Percentiles rank a stretch among this genome's conserved stretches.
These are phyloP conservation scores for Phytophthora hibernalis DNA, from an alignment of 352 stramenopile species.

Conservation along the genomic window DNA sequence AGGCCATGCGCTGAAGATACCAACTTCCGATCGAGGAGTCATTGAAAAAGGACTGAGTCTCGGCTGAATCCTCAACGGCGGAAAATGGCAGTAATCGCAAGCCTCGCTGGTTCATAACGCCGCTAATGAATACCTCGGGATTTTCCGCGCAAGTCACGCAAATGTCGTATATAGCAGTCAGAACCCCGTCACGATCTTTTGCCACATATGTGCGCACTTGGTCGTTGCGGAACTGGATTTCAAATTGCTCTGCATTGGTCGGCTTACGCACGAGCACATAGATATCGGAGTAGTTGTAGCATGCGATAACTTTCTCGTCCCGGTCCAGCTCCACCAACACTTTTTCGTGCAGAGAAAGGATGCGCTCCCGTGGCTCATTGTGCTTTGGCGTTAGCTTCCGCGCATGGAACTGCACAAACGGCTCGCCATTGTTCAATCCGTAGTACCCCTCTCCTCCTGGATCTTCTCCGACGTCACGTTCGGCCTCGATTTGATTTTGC, in stretches of 20 bases:
- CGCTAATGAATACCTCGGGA: constrained; percentile 75
- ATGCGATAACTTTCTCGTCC: constrained; percentile 59
- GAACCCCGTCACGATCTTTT: constrained; percentile 72
- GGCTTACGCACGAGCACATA: constrained; percentile 72
- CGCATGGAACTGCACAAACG: constrained; percentile 78
- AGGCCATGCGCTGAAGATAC: constrained; percentile 82
- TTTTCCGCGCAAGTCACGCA: constrained; percentile 82
- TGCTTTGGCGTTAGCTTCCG: constrained; percentile 79
- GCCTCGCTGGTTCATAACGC: constrained; percentile 71
- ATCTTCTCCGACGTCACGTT: constrained; percentile 52
- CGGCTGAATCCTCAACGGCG: constrained; percentile 65
- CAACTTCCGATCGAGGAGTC: constrained; percentile 80
- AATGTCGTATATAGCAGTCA: constrained; percentile 83
- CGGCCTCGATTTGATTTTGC: constrained; percentile 47
- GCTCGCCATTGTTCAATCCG: constrained; percentile 52
- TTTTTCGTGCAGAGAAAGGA: constrained; percentile 77
- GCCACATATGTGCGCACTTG: constrained; percentile 66
- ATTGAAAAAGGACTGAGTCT: constrained; percentile 83
- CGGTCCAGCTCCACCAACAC: constrained; percentile 72
- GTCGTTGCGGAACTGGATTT: constrained; percentile 79
- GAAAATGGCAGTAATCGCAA: constrained; percentile 77
- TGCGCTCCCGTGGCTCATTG: constrained; percentile 47
- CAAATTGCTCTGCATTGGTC: constrained; percentile 58
- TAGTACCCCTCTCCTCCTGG: constrained; percentile 56
- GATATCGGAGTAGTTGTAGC: constrained; percentile 69